Percentiles rank a stretch among this genome's conserved stretches.
Conservation (phyloP, 768 basidiomycete species). For the Pisolithus albus region DNA sequence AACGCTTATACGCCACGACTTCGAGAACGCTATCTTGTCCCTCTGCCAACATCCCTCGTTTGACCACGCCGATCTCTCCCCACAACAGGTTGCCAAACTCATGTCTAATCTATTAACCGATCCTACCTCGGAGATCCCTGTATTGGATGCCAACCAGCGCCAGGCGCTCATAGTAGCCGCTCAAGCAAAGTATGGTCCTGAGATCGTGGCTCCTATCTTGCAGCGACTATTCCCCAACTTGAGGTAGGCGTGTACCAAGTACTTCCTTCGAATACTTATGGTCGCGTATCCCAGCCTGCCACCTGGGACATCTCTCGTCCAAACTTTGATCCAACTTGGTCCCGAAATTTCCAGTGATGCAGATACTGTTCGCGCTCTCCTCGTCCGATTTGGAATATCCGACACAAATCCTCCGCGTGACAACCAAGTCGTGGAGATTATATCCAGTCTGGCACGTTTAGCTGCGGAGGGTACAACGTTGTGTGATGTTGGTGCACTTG, state of each 20-base stretch:
- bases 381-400: conserved; percentile 70
- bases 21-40: conserved; percentile 70
- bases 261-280: conserved; percentile 7
- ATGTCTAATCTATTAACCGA: conserved; percentile 76
- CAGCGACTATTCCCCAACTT: conserved; percentile 68
- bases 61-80: conserved; percentile 73
- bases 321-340: conserved; percentile 70
- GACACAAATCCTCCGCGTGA: conserved; percentile 67
- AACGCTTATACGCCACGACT: conserved; percentile 65
- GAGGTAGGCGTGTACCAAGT: conserved; percentile 41
- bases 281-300: conserved; percentile 43
- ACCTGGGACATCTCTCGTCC: conserved; percentile 61
- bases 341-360: conserved; percentile 71
- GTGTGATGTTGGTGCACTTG: conserved; percentile 69
- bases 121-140: conserved; percentile 57
- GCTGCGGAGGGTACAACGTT: conserved; percentile 67
- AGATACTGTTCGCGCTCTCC: conserved; percentile 61
- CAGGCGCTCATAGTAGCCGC: conserved; percentile 69
- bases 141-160: conserved; percentile 66
- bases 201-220: conserved; percentile 66
- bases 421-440: conserved; percentile 62
- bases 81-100: conserved; percentile 69
- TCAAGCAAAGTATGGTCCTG: conserved; percentile 75
- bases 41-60: conserved; percentile 77
- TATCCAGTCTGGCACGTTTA: conserved; percentile 58